Percentiles rank a stretch among this genome's conserved stretches.
These are phyloP conservation scores for Hygrophorus pudorinus DNA, from an alignment of 768 basidiomycete genomes.

Conservation along the genomic window DNA sequence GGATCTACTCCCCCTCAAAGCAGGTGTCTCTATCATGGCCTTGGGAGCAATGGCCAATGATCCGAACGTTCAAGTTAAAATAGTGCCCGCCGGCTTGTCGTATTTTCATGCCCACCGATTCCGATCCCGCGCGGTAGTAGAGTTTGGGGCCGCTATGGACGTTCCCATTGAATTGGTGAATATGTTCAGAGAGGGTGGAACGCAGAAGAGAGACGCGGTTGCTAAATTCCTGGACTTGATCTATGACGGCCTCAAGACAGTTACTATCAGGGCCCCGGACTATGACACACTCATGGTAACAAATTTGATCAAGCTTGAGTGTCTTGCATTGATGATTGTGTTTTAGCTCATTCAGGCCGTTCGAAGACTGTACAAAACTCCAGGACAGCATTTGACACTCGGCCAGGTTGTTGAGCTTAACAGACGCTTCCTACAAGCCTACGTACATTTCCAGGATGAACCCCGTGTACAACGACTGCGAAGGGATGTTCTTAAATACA, in stretches of 20 bases:
- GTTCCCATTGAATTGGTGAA: conserved; percentile 85
- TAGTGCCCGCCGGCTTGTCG: conserved; percentile 76
- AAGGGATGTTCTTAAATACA: conserved; percentile 78
- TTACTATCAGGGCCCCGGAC: conserved; percentile 91
- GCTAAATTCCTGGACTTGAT: conserved; percentile 82
- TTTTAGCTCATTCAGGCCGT: conserved; percentile 88
- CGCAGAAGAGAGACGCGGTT: conserved; percentile 83
- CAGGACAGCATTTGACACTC: conserved; percentile 86
- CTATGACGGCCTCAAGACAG: conserved; percentile 90
- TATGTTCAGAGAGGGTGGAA: conserved; percentile 86
- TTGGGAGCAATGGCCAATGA: conserved; percentile 95
- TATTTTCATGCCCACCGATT: conserved; percentile 80
- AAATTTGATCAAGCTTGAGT: conserved; percentile 4
- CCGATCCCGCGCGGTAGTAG: conserved; percentile 93
- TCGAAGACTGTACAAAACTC: conserved; percentile 86
- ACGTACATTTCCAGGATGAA: conserved; percentile 86
- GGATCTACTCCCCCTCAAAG: conserved; percentile 92
- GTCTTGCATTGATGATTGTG: conserved; percentile 1
- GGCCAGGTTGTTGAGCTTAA: conserved; percentile 96
- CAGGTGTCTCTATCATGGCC: conserved; percentile 96
- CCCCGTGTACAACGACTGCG: conserved; percentile 78
- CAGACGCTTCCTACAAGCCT: conserved; percentile 86
- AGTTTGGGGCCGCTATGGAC: conserved; percentile 86
- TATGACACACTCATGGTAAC: conserved; percentile 95
- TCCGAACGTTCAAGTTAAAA: conserved; percentile 76